These are phyloP conservation scores for Baorangia bicolor DNA, from an alignment of 768 basidiomycete species.

Conservation along the genomic window DNA sequence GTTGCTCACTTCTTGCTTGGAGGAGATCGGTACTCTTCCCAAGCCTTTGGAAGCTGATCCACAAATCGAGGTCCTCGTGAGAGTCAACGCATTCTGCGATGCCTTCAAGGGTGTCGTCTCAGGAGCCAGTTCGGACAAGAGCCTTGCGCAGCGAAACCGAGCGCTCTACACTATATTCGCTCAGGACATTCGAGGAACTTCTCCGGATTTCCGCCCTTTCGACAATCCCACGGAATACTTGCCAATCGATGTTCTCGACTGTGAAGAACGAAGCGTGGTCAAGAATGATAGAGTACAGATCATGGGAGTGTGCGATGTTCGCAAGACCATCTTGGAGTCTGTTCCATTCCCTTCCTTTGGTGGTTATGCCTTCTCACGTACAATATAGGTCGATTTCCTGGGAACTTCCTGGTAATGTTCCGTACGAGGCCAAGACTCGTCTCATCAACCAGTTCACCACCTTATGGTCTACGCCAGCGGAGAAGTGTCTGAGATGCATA, in stretches of 20 bases:
- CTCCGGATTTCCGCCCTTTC: slow-evolving; percentile 43
- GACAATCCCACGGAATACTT: slow-evolving; percentile 3
- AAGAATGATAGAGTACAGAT: slow-evolving; percentile 5
- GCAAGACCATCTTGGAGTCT: slow-evolving; percentile 36
- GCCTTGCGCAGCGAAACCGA: slow-evolving; percentile 37
- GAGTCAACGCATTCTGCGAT: slow-evolving; percentile 45
- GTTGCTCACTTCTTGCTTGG: slow-evolving; percentile 36
- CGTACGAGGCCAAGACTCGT: slow-evolving; percentile 39
- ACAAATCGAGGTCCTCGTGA: slow-evolving; percentile 43
- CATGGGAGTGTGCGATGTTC: slow-evolving; percentile 36
- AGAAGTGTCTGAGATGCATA: slow-evolving; percentile 35
- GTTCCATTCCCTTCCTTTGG: neutral
- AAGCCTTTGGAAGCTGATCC: slow-evolving; percentile 38
- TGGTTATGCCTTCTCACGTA: neutral
- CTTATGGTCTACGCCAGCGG: slow-evolving; percentile 38
- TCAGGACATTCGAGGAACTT: slow-evolving; percentile 35
- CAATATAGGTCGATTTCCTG: slow-evolving; percentile 37
- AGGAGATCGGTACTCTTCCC: slow-evolving; percentile 43
- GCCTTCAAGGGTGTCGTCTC: slow-evolving; percentile 34
- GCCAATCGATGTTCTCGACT: slow-evolving; percentile 13
- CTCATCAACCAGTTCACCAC: slow-evolving; percentile 36
- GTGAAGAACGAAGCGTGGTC: neutral
- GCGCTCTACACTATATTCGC: slow-evolving; percentile 35
- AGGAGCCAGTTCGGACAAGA: slow-evolving; percentile 35
- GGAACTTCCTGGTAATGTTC: slow-evolving; percentile 43